Evolutionary conservation across 2,329 filamentous ascomycete species (phyloP).

Genomic region (Xylariomycetidae sp.): DNA sequence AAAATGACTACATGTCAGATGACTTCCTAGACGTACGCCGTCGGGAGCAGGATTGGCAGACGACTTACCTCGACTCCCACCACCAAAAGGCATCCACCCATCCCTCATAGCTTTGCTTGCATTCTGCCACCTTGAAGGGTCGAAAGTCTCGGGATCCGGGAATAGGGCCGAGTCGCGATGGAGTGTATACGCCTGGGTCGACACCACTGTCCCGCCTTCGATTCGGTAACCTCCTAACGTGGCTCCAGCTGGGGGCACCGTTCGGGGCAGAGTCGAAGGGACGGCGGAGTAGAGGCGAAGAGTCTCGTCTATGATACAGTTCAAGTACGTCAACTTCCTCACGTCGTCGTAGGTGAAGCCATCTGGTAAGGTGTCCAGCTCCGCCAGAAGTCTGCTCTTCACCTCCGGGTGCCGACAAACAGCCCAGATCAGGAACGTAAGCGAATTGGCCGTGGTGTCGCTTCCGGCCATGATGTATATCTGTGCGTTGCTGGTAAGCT

Average conservation of each 20-base stretch:
- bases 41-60: too few species aligned
- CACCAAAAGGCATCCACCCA: conserved; percentile 24
- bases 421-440: conserved; percentile 33
- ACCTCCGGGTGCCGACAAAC: conserved; percentile 7
- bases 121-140: conserved; percentile 19
- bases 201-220: conserved; percentile 28
- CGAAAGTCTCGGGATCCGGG: conserved; percentile 28
- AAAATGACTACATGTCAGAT: too few species aligned
- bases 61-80: conserved; percentile 23
- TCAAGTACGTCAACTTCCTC: conserved; percentile 29
- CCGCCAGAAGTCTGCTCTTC: conserved; percentile 10
- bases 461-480: conserved; percentile 33
- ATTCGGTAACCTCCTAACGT: conserved; percentile 28
- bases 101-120: conserved; percentile 21
- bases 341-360: conserved; percentile 26
- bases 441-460: conserved; percentile 34
- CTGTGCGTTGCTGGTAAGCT: conserved; percentile 2
- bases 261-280: conserved; percentile 28
- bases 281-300: conserved; percentile 30
- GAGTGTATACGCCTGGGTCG: conserved; percentile 34
- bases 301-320: conserved; percentile 21
- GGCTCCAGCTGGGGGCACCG: conserved; percentile 27
- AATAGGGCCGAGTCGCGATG: conserved; percentile 33
- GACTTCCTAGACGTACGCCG: too few species aligned
- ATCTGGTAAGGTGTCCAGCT: conserved; percentile 10